Evolutionary conservation across 768 basidiomycete species (phyloP).

Genomic region (Leccinellum luteum): DNA sequence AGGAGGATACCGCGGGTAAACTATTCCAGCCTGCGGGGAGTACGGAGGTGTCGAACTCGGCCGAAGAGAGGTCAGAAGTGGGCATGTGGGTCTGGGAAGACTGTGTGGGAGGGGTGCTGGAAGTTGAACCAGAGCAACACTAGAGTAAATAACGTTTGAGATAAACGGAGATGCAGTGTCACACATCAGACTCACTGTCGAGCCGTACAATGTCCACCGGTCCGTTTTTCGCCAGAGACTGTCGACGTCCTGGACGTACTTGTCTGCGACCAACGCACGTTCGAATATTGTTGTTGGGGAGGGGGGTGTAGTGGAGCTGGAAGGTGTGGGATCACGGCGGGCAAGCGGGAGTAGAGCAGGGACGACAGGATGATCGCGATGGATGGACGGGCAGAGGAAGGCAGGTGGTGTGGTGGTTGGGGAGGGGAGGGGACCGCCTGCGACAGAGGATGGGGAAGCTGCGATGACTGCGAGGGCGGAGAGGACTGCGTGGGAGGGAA

Average conservation of each 20-base stretch:
- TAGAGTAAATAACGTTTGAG: slow-evolving; percentile 3
- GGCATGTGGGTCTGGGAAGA: slow-evolving; percentile 14
- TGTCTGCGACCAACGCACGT: slow-evolving; percentile 44
- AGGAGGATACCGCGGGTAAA: slow-evolving; percentile 6
- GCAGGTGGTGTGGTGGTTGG: slow-evolving; percentile 41
- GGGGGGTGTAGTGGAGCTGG: slow-evolving; percentile 13
- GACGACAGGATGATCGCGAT: slow-evolving; percentile 15
- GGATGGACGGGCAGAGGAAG: slow-evolving; percentile 59
- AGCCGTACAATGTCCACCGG: slow-evolving; percentile 66
- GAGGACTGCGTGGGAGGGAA: slow-evolving; percentile 52
- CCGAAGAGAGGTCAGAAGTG: slow-evolving; percentile 14
- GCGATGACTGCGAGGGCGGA: slow-evolving; percentile 57
- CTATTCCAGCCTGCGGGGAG: slow-evolving; percentile 57
- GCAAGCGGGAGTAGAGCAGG: background rate
- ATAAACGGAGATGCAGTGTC: background rate
- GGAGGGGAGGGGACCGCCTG: slow-evolving; percentile 43
- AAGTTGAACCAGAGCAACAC: slow-evolving; percentile 15
- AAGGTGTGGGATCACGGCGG: background rate
- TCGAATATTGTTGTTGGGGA: slow-evolving; percentile 2
- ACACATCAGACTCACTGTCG: slow-evolving; percentile 49
- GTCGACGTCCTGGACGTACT: slow-evolving; percentile 50
- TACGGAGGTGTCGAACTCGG: slow-evolving; percentile 20
- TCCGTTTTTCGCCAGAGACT: slow-evolving; percentile 56
- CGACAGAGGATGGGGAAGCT: slow-evolving; percentile 40
- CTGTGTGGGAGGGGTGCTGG: slow-evolving; percentile 2